Evolutionary conservation across 306 rosid genomes (phyloP), one percentile per base, ranked within the genome.

Genomic region (Echinosophora koreensis): DNA sequence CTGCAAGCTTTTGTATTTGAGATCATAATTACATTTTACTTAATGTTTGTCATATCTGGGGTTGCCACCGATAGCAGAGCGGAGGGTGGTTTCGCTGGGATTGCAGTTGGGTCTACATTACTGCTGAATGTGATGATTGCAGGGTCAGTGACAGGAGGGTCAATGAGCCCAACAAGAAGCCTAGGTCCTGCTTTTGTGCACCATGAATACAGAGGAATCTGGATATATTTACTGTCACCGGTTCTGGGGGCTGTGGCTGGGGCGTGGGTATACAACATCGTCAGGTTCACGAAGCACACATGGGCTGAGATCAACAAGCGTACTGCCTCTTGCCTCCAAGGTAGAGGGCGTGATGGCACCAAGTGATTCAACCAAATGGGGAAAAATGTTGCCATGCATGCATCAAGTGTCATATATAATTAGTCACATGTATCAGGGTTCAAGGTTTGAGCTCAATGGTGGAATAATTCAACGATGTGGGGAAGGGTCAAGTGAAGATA

Each of bases 161-260:
- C 98, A 1, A 87, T 95, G 98, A 95, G 88, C 39, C 97, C 97
- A 7, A 97, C 87, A 6, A 94, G 98, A 83, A 94, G 91, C 69
- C 32, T 94, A 27, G 97, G 97, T 8, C 97, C 97, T 0, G 97
- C 97, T 0, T 51, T 94, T 14, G 92, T 88, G 2, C 86, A 67
- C 7, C 10, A 17, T 3, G 49, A 87, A 8, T 94, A 77, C 58
- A 78, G 17, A 54, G 81, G 90, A 77, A 46, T 94, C 11, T 94
- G 98, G 97, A 76, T 92, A n/a, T 94, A 84, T 76, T 0, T 94
- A 0, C 1, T 78, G 0, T 68, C 90, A 17, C 95, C 98, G 0
- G 55, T 13, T 16, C 39, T 83, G 0, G 98, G 97, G 2, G 98
- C 98, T 0, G 42, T 83, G 4, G 55, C 81, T 0, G 98, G 97